Conservation (phyloP, 2,329 filamentous ascomycete species). For the Didymella keratinophila region DNA sequence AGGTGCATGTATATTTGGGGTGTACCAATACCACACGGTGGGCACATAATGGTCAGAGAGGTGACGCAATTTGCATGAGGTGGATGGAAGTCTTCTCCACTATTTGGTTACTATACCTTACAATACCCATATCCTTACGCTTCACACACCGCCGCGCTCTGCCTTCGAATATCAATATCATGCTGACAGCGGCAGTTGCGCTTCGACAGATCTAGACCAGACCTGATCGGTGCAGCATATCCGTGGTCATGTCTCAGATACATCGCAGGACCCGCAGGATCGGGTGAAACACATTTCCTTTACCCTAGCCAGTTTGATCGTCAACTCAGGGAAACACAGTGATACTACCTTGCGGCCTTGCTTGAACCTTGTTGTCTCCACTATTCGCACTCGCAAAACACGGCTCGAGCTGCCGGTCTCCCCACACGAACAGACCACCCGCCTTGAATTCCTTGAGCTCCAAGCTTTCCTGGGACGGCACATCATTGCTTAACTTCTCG, state of each 20-base stretch:
- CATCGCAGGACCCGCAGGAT: constrained; percentile 4
- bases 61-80: constrained; percentile 18
- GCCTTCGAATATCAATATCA: background rate
- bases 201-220: background rate
- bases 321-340: constrained; percentile 4
- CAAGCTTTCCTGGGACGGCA: constrained; percentile 5
- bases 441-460: background rate
- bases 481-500: constrained; percentile 4
- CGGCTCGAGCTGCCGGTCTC: background rate
- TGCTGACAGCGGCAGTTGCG: constrained; percentile 1
- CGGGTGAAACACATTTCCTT: constrained; percentile 8
- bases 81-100: constrained; percentile 17
- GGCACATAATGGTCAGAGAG: constrained; percentile 7
- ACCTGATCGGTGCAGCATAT: constrained; percentile 7
- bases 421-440: background rate
- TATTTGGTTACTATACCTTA: constrained; percentile 11
- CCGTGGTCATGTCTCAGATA: constrained; percentile 9
- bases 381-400: background rate
- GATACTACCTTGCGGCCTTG: background rate
- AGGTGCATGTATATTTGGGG: constrained; percentile 21
- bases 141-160: background rate
- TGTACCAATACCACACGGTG: constrained; percentile 13
- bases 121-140: constrained; percentile 18
- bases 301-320: constrained; percentile 4
- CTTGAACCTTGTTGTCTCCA: background rate